These are phyloP conservation scores for Giardia duodenalis DNA, from an alignment of 208 protist genomes.

Conservation along the genomic window DNA sequence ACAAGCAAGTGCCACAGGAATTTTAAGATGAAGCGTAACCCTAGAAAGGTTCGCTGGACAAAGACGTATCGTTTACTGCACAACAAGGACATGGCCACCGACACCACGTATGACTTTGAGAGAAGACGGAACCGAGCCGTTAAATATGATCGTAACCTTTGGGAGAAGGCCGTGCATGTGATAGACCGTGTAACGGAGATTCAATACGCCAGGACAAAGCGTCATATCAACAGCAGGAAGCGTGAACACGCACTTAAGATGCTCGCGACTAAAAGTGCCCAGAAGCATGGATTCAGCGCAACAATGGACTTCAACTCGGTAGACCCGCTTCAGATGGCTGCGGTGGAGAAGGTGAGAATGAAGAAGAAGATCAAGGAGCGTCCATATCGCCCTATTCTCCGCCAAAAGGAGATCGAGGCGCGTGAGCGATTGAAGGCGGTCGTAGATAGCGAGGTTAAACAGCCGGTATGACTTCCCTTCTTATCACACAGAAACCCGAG, in stretches of 20 bases:
- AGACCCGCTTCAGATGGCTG: background rate
- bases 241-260: background rate
- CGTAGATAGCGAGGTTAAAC: too few relatives aligned
- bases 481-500: too few relatives aligned
- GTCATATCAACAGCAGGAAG: background rate
- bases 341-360: background rate
- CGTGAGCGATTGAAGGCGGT: background rate
- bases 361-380: background rate
- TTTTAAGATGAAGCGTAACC: conserved; percentile 96
- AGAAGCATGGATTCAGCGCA: background rate
- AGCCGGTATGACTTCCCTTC: too few relatives aligned
- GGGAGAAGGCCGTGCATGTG: background rate
- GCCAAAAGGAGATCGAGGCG: background rate
- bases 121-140: conserved; percentile 81
- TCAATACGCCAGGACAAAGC: background rate
- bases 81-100: conserved; percentile 89
- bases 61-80: conserved; percentile 87
- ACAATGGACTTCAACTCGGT: background rate
- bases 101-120: conserved; percentile 95
- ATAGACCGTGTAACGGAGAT: conserved; percentile 34
- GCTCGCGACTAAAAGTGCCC: background rate
- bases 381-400: background rate
- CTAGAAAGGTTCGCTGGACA: conserved; percentile 93
- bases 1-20: conserved; percentile 90
- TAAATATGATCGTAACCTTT: conserved; percentile 94